phyloP scores from a whole-genome alignment of 2,329 filamentous ascomycete species.

The Orbilia blumenaviensis region DNA sequence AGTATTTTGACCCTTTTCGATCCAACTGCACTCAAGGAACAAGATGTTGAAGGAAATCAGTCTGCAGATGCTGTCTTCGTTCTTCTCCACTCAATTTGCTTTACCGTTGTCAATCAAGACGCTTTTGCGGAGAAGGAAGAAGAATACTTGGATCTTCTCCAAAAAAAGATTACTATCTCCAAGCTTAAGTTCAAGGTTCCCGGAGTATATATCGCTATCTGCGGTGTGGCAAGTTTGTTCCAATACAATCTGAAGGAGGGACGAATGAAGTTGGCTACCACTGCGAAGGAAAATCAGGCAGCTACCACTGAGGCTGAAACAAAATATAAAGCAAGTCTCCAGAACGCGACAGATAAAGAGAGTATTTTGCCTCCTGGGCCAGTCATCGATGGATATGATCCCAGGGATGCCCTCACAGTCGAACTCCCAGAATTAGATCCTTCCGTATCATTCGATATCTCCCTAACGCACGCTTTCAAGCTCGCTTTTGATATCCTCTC shows the following conservation, averaged over 20 bases:
- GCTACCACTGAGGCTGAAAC: slow-evolving; percentile 39
- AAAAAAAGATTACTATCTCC: slow-evolving; percentile 67
- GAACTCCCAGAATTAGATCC: slow-evolving; percentile 30
- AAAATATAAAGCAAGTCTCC: slow-evolving; percentile 12
- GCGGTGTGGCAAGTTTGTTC: slow-evolving; percentile 56
- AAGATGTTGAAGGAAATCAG: slow-evolving; percentile 59
- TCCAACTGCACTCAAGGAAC: slow-evolving; percentile 64
- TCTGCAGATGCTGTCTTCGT: slow-evolving; percentile 71
- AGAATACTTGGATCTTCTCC: slow-evolving; percentile 67
- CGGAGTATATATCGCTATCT: slow-evolving; percentile 56
- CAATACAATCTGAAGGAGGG: slow-evolving; percentile 55
- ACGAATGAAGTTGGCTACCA: slow-evolving; percentile 41
- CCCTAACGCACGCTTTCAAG: slow-evolving; percentile 60
- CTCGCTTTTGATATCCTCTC: slow-evolving; percentile 64
- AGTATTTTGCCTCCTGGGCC: slow-evolving; percentile 29
- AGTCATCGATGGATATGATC: slow-evolving; percentile 31
- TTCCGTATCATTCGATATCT: slow-evolving; percentile 52
- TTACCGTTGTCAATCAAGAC: slow-evolving; percentile 66
- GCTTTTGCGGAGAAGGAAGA: slow-evolving; percentile 63
- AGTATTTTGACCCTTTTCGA: slow-evolving; percentile 76
- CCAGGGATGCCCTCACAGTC: slow-evolving; percentile 35
- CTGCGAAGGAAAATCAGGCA: slow-evolving; percentile 39
- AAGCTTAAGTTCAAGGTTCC: slow-evolving; percentile 59
- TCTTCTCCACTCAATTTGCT: slow-evolving; percentile 72
- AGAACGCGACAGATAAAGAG: slow-evolving; percentile 14